These are phyloP conservation scores for Hanseniaspora mollemarum DNA, from an alignment of 805 yeast species.

Conservation along the genomic window DNA sequence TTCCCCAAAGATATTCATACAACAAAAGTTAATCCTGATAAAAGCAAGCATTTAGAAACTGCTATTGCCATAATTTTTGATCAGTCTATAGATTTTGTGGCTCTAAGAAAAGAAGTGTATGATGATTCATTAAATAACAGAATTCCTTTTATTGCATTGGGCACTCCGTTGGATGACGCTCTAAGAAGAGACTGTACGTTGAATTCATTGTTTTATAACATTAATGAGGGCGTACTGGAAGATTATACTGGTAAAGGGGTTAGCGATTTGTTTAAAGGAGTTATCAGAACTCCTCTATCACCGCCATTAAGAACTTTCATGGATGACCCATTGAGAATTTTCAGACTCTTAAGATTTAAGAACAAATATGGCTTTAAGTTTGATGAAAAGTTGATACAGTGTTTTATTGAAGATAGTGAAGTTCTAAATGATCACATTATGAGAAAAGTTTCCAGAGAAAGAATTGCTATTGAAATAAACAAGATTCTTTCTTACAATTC, in stretches of 20 bases:
- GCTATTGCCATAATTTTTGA: slow-evolving; percentile 82
- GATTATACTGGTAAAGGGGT: slow-evolving; percentile 75
- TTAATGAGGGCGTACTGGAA: slow-evolving; percentile 57
- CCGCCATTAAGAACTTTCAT: slow-evolving; percentile 73
- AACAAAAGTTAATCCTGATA: slow-evolving; percentile 86
- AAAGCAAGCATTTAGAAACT: slow-evolving; percentile 91
- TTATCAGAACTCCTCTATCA: slow-evolving; percentile 70
- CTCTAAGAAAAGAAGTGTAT: slow-evolving; percentile 77
- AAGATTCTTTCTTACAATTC: slow-evolving; percentile 42
- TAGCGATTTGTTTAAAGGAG: slow-evolving; percentile 54
- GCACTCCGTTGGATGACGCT: slow-evolving; percentile 89
- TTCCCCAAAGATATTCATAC: slow-evolving; percentile 46
- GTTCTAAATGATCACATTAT: slow-evolving; percentile 49
- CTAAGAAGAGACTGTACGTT: slow-evolving; percentile 88
- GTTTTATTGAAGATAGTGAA: slow-evolving; percentile 50
- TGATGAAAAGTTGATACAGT: slow-evolving; percentile 31
- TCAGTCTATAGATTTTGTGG: slow-evolving; percentile 86
- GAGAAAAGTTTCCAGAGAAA: slow-evolving; percentile 74
- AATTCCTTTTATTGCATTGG: slow-evolving; percentile 73
- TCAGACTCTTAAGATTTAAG: slow-evolving; percentile 79
- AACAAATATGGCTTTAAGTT: slow-evolving; percentile 60
- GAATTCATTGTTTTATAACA: slow-evolving; percentile 82
- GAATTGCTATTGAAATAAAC: slow-evolving; percentile 75
- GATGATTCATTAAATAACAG: slow-evolving; percentile 45
- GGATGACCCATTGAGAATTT: slow-evolving; percentile 87